Conservation (phyloP, 495 filamentous ascomycete genomes). For the Aspergillus sclerotiicarbonarius region DNA sequence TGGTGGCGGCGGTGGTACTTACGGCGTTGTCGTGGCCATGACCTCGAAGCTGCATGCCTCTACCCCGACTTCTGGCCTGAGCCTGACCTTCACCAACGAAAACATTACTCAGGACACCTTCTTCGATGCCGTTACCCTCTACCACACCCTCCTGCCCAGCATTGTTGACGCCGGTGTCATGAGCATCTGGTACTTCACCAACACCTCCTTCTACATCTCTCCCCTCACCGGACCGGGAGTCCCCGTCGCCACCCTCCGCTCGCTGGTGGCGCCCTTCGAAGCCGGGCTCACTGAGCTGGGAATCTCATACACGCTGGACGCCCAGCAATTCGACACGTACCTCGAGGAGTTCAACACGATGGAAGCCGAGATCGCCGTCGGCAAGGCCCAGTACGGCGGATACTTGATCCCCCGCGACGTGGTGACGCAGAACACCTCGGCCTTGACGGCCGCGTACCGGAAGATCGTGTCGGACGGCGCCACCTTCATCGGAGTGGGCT, state of each 20-base stretch:
- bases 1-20: conserved; percentile 66
- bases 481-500: conserved; percentile 43
- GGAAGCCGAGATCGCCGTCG: conserved; percentile 36
- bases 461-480: conserved; percentile 41
- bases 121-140: conserved; percentile 42
- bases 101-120: conserved; percentile 40
- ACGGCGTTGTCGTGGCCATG: conserved; percentile 57
- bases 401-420: conserved; percentile 54
- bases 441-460: conserved; percentile 36
- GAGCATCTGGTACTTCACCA: conserved; percentile 49
- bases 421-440: conserved; percentile 48
- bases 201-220: conserved; percentile 44
- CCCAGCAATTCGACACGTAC: conserved; percentile 40
- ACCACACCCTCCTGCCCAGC: conserved; percentile 38
- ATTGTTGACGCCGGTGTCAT: conserved; percentile 55
- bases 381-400: conserved; percentile 53
- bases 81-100: conserved; percentile 31
- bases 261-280: conserved; percentile 31
- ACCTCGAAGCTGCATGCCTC: conserved; percentile 49
- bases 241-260: conserved; percentile 22
- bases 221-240: conserved; percentile 39
- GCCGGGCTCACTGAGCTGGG: conserved; percentile 26
- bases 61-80: conserved; percentile 30
- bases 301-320: conserved; percentile 26
- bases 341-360: conserved; percentile 45